phyloP scores from a whole-genome alignment of 352 stramenopile genomes.

The Blastocystis sp. region DNA sequence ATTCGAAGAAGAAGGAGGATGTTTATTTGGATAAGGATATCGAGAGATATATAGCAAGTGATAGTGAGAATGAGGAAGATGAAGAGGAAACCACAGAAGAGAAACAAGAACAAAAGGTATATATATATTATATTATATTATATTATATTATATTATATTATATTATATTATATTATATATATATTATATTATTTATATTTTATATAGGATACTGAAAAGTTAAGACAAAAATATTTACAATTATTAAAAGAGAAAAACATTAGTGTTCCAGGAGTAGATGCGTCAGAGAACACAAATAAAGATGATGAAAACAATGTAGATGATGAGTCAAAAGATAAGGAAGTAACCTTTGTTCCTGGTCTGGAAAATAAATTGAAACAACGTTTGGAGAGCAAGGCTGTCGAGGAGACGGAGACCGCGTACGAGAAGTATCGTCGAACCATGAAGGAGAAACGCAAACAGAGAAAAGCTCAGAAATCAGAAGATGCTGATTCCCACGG shows the following conservation, averaged over 20 bases:
- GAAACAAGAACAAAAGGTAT: not conserved
- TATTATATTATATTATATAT: too few relatives aligned
- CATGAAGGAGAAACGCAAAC: constrained; percentile 24
- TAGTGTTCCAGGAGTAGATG: too few relatives aligned
- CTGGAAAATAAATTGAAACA: constrained; percentile 11
- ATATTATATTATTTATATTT: too few relatives aligned
- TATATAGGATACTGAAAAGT: too few relatives aligned
- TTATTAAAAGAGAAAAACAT: not conserved
- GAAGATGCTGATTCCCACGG: too few relatives aligned
- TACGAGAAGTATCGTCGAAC: constrained; percentile 21
- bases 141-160: too few relatives aligned
- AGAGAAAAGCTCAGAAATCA: constrained; percentile 1
- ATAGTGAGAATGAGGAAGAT: constrained; percentile 12
- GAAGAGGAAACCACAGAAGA: too few relatives aligned
- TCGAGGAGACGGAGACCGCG: constrained; percentile 1
- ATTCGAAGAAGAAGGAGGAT: constrained; percentile 35
- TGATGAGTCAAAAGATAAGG: constrained; percentile 13
- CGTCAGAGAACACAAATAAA: constrained; percentile 15
- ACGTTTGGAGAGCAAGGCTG: not conserved
- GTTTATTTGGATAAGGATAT: constrained; percentile 16
- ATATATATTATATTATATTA: too few relatives aligned
- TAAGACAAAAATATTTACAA: constrained; percentile 1
- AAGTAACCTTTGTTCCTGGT: constrained; percentile 31
- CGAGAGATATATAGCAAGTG: constrained; percentile 6
- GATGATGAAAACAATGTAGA: not conserved